A percentile compares a stretch with the other conserved stretches of the same genome.
These are phyloP conservation scores for Corylus heterophylla DNA, from an alignment of 306 rosid species.

Conservation along the genomic window DNA sequence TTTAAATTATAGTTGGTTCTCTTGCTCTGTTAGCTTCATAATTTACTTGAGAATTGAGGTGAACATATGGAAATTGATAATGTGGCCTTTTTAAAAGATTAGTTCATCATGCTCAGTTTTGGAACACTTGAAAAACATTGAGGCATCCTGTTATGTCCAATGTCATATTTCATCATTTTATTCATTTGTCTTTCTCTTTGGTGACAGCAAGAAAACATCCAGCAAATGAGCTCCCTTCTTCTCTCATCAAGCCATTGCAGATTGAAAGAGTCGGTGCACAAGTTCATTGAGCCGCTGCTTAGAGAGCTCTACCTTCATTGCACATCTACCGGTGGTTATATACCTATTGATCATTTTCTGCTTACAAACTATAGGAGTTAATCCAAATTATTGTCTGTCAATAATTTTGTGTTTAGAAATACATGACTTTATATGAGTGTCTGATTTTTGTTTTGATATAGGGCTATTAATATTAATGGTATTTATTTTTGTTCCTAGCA, in stretches of 20 bases:
- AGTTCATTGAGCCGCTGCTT: conserved; percentile 66
- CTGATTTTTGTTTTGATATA: not conserved
- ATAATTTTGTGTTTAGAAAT: not conserved
- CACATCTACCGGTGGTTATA: conserved; percentile 50
- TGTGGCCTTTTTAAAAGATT: not conserved
- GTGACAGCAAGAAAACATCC: conserved; percentile 48
- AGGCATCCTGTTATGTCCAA: not conserved
- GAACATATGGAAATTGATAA: not conserved
- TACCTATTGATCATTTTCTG: not conserved
- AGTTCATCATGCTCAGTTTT: not conserved
- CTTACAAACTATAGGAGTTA: too few species aligned
- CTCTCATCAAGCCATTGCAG: conserved; percentile 59
- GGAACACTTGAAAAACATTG: not conserved
- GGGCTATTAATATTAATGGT: not conserved
- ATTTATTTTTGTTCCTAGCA: not conserved
- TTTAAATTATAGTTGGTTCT: not conserved
- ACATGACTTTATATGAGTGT: not conserved
- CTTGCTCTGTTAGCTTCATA: not conserved
- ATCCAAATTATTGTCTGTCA: too few species aligned
- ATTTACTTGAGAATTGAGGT: not conserved
- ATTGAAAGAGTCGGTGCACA: conserved; percentile 53
- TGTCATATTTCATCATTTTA: not conserved
- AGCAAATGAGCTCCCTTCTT: conserved; percentile 43
- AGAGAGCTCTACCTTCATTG: conserved; percentile 49
- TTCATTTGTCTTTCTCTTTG: not conserved